Evolutionary conservation across 352 stramenopile species (phyloP), one percentile per base, ranked within the genome.

Genomic region (Aphanomyces cochlioides): DNA sequence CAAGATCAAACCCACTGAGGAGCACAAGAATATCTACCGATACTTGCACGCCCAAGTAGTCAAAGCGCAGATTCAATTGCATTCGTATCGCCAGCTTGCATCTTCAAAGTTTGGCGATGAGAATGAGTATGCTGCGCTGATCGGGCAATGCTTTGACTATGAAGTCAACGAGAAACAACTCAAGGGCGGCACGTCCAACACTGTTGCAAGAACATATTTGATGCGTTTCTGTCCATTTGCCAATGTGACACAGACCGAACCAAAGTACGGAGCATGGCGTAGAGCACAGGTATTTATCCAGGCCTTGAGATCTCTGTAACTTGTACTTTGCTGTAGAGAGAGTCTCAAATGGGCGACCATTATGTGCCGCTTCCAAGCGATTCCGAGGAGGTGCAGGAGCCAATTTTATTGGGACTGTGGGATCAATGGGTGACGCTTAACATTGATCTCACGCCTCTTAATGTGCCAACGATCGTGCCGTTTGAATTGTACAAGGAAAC

Each of bases 181-280:
- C 45, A 91, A 92, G 54, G 86, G 86, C 38, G 86, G 83, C 45
- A 88, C 84, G 0, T 79, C 82, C 58, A 94, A 90, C 72, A 83
- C 90, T 12, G 79, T 94, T 21, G 83, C 86, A 57, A 74, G 84
- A 28, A 76, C 80, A 15, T 80, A 78, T 67, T 74, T 79, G 17
- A 84, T 91, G 66, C 74, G 80, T 12, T 68, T 91, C 56, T 92
- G 84, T 67, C 86, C 86, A 37, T 94, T 94, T 73, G 81, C 90
- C 68, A 94, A 94, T 73, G 47, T 90, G 58, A 89, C 86, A 15
- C 84, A 92, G 76, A 83, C 74, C 21, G 86, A 93, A 54, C 82
- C 84, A 34, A 67, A 28, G 13, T 92, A 92, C 67, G 67, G 73
- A 0, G 47, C 66, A 57, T 92, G 86, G 86, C 73, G 78, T 12